phyloP scores from a whole-genome alignment of 1,139 yeast species.

The Lizanozyma gosingica region DNA sequence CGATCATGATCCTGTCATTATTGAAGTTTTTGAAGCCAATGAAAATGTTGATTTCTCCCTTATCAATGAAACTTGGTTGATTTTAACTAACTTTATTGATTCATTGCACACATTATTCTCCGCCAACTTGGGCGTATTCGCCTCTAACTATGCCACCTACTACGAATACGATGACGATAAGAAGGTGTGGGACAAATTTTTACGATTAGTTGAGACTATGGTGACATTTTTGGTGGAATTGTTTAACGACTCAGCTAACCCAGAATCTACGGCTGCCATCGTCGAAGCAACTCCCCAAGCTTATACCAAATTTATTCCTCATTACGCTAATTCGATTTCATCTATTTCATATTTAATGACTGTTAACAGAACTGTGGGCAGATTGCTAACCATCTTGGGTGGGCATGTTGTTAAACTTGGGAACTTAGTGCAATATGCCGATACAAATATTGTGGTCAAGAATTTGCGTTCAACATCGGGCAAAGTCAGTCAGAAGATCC shows the following conservation, averaged over 20 bases:
- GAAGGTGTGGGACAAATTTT: constrained; percentile 19
- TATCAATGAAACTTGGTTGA: constrained; percentile 39
- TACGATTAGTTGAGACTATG: constrained; percentile 19
- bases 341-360: constrained; percentile 28
- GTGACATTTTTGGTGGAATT: constrained; percentile 19
- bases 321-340: constrained; percentile 35
- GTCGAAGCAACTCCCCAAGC: constrained; percentile 27
- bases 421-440: constrained; percentile 21
- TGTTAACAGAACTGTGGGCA: constrained; percentile 22
- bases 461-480: constrained; percentile 23
- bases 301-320: constrained; percentile 32
- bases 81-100: constrained; percentile 27
- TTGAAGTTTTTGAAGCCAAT: constrained; percentile 28
- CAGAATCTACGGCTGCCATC: constrained; percentile 10
- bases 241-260: constrained; percentile 17
- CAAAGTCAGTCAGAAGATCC: constrained; percentile 28
- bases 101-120: constrained; percentile 27
- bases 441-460: constrained; percentile 31
- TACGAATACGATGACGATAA: constrained; percentile 24
- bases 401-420: constrained; percentile 25
- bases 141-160: constrained; percentile 31
- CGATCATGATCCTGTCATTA: constrained; percentile 10
- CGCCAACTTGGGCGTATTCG: constrained; percentile 24
- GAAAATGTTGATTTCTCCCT: constrained; percentile 37
- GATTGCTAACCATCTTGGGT: constrained; percentile 26